Percentiles rank a stretch among this genome's conserved stretches.
These are phyloP conservation scores for Phytopythium cucurbitacearum DNA, from an alignment of 352 stramenopile species.

Conservation along the genomic window DNA sequence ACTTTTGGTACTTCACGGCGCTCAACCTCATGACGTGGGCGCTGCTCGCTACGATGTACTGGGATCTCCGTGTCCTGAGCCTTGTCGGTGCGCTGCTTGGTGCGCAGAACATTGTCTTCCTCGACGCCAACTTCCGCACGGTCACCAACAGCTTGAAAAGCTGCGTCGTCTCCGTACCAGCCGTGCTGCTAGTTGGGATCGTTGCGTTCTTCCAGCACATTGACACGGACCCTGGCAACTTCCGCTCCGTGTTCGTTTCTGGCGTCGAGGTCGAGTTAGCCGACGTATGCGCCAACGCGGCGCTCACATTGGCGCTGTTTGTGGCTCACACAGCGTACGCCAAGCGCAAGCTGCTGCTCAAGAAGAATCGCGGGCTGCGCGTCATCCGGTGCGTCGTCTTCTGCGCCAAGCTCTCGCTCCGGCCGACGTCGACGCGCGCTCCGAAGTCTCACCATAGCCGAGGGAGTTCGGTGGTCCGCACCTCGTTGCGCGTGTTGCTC, in stretches of 20 bases:
- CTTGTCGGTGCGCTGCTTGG: constrained; percentile 18
- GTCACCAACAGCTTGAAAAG: constrained; percentile 18
- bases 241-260: constrained; percentile 10
- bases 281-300: constrained; percentile 32
- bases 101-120: constrained; percentile 16
- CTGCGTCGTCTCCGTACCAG: constrained; percentile 9
- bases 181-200: constrained; percentile 14
- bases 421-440: background rate
- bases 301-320: constrained; percentile 30
- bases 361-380: constrained; percentile 16
- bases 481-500: background rate
- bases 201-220: constrained; percentile 17
- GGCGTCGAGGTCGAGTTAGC: constrained; percentile 21
- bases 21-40: constrained; percentile 23
- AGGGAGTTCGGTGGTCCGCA: constrained; percentile 2
- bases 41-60: constrained; percentile 21
- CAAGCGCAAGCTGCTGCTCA: constrained; percentile 22
- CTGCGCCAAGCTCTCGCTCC: constrained; percentile 22
- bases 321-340: constrained; percentile 24
- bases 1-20: constrained; percentile 42
- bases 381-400: constrained; percentile 31
- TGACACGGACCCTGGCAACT: constrained; percentile 14
- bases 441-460: too few species aligned
- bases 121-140: constrained; percentile 35
- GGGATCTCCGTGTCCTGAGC: constrained; percentile 20